A percentile compares a stretch with the other conserved stretches of the same genome.
These are phyloP conservation scores for Xerocomus brunneocitrinus DNA, from an alignment of 768 basidiomycete species.

Conservation along the genomic window DNA sequence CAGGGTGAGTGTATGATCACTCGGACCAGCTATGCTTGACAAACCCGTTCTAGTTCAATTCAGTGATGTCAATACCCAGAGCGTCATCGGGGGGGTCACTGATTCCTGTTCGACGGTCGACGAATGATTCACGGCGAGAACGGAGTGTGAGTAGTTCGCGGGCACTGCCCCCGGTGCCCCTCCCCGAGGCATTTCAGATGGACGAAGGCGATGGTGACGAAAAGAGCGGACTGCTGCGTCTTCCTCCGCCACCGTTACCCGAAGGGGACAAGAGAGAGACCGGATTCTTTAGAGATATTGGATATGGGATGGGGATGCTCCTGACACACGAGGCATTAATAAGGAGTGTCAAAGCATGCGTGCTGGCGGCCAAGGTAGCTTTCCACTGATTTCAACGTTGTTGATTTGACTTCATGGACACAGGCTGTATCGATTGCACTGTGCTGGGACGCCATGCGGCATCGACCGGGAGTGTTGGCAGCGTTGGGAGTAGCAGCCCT, in stretches of 20 bases:
- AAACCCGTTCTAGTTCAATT: constrained; percentile 14
- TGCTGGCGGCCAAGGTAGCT: constrained; percentile 35
- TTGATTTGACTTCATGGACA: background rate
- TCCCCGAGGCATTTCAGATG: constrained; percentile 1
- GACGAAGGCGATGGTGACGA: constrained; percentile 1
- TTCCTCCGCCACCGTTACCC: constrained; percentile 9
- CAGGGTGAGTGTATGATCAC: constrained; percentile 46
- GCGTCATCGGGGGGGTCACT: constrained; percentile 17
- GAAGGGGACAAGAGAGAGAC: background rate
- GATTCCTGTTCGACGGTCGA: constrained; percentile 20
- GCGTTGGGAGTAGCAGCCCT: constrained; percentile 36
- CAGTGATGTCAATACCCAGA: constrained; percentile 7
- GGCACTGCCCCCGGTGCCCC: constrained; percentile 16
- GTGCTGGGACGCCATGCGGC: constrained; percentile 21
- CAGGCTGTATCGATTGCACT: constrained; percentile 25
- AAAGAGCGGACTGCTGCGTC: constrained; percentile 15
- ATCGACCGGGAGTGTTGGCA: constrained; percentile 23
- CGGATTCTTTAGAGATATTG: background rate
- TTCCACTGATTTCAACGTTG: background rate
- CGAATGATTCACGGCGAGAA: constrained; percentile 10
- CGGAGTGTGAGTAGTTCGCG: constrained; percentile 6
- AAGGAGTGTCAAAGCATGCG: constrained; percentile 32
- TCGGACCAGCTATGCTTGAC: background rate
- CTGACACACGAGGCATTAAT: constrained; percentile 19
- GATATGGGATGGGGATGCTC: constrained; percentile 5